These are phyloP conservation scores for Ceriops zippeliana DNA, from an alignment of 345 rosid genomes.

Conservation along the genomic window DNA sequence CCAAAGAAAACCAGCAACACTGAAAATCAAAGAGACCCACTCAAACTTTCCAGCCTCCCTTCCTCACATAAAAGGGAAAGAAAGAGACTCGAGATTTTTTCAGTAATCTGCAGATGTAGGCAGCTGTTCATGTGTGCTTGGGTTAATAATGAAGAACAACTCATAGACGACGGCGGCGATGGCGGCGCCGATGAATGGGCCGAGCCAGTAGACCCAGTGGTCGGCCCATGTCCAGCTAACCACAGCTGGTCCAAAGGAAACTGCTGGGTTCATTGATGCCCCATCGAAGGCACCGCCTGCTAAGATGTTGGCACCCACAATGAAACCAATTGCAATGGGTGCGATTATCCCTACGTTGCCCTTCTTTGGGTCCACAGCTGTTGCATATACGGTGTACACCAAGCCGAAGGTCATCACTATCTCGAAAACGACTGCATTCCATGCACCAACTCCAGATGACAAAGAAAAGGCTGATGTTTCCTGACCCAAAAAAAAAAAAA, in stretches of 20 bases:
- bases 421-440: constrained; percentile 30
- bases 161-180: constrained; percentile 30
- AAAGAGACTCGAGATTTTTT: background rate
- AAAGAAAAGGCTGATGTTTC: constrained; percentile 27
- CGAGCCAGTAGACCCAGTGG: constrained; percentile 40
- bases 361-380: constrained; percentile 29
- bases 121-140: constrained; percentile 24
- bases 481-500: background rate
- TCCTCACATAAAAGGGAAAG: background rate
- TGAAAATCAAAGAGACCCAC: constrained; percentile 23
- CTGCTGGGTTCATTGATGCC: constrained; percentile 35
- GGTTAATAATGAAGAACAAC: constrained; percentile 24
- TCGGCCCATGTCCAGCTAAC: constrained; percentile 31
- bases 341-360: constrained; percentile 22
- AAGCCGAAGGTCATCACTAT: constrained; percentile 34
- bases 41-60: constrained; percentile 10
- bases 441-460: constrained; percentile 24
- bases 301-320: constrained; percentile 34
- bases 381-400: constrained; percentile 32
- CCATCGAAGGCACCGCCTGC: constrained; percentile 36
- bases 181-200: constrained; percentile 25
- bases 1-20: constrained; percentile 29
- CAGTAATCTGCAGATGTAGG: constrained; percentile 15
- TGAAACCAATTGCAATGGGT: constrained; percentile 30
- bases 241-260: constrained; percentile 31